phyloP scores from a whole-genome alignment of 2,329 filamentous ascomycete species.

The Colletotrichum ledebouriae region DNA sequence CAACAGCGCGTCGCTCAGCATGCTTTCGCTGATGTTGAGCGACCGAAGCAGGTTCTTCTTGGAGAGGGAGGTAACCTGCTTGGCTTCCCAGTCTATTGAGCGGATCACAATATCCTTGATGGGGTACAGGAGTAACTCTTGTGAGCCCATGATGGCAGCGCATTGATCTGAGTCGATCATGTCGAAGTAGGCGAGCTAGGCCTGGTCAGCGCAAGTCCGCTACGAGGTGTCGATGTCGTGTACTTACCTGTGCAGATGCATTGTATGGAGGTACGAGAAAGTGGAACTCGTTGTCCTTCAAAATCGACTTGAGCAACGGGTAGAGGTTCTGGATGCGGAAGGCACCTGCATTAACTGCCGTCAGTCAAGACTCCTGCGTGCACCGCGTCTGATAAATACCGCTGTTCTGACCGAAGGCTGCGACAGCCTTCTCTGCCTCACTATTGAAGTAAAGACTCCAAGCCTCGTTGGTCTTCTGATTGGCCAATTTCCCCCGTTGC shows the following conservation, averaged over 20 bases:
- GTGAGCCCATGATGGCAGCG: constrained; percentile 84
- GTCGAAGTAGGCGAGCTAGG: constrained; percentile 82
- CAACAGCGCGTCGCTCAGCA: constrained; percentile 86
- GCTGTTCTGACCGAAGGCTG: constrained; percentile 83
- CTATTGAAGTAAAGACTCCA: constrained; percentile 90
- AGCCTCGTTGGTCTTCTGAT: constrained; percentile 79
- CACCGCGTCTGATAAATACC: constrained; percentile 63
- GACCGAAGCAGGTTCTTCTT: constrained; percentile 79
- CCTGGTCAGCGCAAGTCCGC: constrained; percentile 47
- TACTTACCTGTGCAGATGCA: constrained; percentile 83
- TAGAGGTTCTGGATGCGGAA: constrained; percentile 80
- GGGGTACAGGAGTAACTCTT: constrained; percentile 88
- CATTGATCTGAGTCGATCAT: constrained; percentile 75
- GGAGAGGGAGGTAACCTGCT: constrained; percentile 71
- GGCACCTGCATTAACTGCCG: constrained; percentile 67
- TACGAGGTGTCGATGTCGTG: not conserved
- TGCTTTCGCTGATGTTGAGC: constrained; percentile 74
- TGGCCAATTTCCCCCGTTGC: constrained; percentile 74
- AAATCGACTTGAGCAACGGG: constrained; percentile 80
- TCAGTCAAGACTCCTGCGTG: constrained; percentile 17
- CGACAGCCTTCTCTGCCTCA: constrained; percentile 83
- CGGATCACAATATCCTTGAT: constrained; percentile 81
- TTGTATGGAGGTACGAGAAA: constrained; percentile 90
- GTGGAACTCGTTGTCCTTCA: constrained; percentile 76
- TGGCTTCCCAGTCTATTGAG: constrained; percentile 76